phyloP scores from a whole-genome alignment of 1,284 basidiomycete genomes.

The Microbotryum silenes-acaulis region DNA sequence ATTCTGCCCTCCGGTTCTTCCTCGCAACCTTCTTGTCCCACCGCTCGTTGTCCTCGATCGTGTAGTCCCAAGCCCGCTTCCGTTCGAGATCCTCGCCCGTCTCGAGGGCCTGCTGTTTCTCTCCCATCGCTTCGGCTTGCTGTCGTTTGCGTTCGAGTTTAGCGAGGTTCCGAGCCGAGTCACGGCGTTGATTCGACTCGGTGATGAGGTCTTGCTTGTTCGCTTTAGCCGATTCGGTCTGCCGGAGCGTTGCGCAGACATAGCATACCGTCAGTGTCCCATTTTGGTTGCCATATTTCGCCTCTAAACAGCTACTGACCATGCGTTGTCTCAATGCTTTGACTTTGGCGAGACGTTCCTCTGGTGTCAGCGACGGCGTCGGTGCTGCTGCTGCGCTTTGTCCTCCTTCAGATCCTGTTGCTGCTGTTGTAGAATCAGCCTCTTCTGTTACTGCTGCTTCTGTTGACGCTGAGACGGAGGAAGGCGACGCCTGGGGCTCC shows the following conservation, averaged over 20 bases:
- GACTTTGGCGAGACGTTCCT: slow-evolving; percentile 68
- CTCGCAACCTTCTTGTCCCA: slow-evolving; percentile 82
- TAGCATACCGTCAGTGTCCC: not conserved
- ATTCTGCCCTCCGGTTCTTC: slow-evolving; percentile 67
- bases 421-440: not conserved
- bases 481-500: too few species aligned
- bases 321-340: slow-evolving; percentile 65
- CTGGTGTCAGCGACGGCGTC: slow-evolving; percentile 48
- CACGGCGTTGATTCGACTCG: slow-evolving; percentile 66
- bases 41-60: slow-evolving; percentile 84
- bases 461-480: too few species aligned
- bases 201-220: slow-evolving; percentile 76
- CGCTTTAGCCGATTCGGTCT: slow-evolving; percentile 67
- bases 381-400: slow-evolving; percentile 8
- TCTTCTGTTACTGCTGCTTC: too few species aligned
- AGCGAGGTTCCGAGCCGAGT: slow-evolving; percentile 65
- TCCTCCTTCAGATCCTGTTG: slow-evolving; percentile 14
- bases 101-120: slow-evolving; percentile 80
- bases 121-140: slow-evolving; percentile 75
- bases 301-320: slow-evolving; percentile 47
- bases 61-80: slow-evolving; percentile 86
- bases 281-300: not conserved
- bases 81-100: slow-evolving; percentile 63
- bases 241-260: slow-evolving; percentile 10
- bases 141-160: slow-evolving; percentile 77